Evolutionary conservation across 2,329 filamentous ascomycete species (phyloP).

Genomic region (Claviceps fusiformis): DNA sequence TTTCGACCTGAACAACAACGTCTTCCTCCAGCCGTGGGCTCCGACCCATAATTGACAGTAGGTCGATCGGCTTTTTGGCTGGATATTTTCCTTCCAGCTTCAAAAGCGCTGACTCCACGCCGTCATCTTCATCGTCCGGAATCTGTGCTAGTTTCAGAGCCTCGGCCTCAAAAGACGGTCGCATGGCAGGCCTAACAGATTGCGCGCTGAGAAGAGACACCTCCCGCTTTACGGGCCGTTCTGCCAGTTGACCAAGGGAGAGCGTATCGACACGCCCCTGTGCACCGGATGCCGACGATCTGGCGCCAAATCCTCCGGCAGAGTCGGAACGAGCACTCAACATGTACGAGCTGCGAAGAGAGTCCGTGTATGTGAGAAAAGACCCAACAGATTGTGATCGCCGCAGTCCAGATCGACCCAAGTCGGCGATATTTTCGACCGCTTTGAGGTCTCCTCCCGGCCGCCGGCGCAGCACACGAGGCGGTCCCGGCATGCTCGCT

Average conservation of each 20-base stretch:
- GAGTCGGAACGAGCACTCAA: slow-evolving; percentile 24
- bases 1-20: neutral
- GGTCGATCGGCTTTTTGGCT: slow-evolving; percentile 35
- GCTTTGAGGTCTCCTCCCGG: slow-evolving; percentile 65
- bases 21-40: slow-evolving; percentile 4
- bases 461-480: slow-evolving; percentile 53
- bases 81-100: slow-evolving; percentile 79
- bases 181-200: slow-evolving; percentile 49
- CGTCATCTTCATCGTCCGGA: slow-evolving; percentile 68
- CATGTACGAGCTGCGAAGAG: slow-evolving; percentile 43
- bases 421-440: slow-evolving; percentile 49
- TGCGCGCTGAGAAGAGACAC: slow-evolving; percentile 47
- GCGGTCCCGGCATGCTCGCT: slow-evolving; percentile 32
- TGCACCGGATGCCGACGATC: slow-evolving; percentile 8
- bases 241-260: slow-evolving; percentile 45
- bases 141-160: slow-evolving; percentile 78
- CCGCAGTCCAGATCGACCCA: slow-evolving; percentile 35
- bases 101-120: slow-evolving; percentile 78
- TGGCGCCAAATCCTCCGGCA: slow-evolving; percentile 12
- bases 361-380: slow-evolving; percentile 46
- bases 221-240: slow-evolving; percentile 30
- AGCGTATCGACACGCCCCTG: slow-evolving; percentile 31
- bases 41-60: slow-evolving; percentile 19
- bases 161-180: slow-evolving; percentile 74
- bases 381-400: slow-evolving; percentile 46